These are phyloP conservation scores for Lactifluus piperatus DNA, from an alignment of 768 basidiomycete species.

Conservation along the genomic window DNA sequence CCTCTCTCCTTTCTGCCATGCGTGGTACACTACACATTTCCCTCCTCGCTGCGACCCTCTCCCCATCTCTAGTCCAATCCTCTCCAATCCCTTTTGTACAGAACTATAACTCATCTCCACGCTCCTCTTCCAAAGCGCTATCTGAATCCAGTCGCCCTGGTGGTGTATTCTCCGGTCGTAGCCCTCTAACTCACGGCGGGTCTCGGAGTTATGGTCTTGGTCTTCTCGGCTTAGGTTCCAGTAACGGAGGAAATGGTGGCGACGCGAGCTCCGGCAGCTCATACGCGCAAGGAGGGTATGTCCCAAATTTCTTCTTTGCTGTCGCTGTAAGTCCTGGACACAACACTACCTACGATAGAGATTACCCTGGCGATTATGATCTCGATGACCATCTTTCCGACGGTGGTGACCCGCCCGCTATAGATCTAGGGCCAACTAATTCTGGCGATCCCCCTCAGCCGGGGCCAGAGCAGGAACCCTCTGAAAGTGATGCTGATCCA, in stretches of 20 bases:
- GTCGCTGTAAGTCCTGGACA: not conserved
- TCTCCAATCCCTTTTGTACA: conserved; percentile 17
- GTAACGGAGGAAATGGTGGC: conserved; percentile 19
- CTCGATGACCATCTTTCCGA: not conserved
- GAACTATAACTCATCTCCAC: conserved; percentile 10
- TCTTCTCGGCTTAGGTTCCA: conserved; percentile 10
- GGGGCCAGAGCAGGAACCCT: not conserved
- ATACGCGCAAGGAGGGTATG: conserved; percentile 10
- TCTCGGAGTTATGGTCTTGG: conserved; percentile 14
- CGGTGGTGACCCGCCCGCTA: not conserved
- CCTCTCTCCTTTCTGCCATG: conserved; percentile 9
- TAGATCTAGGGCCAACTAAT: conserved; percentile 4
- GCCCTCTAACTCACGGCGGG: conserved; percentile 6
- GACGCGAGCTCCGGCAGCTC: conserved; percentile 17
- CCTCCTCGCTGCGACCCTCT: conserved; percentile 20
- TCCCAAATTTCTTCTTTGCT: not conserved
- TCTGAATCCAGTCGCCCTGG: conserved; percentile 14
- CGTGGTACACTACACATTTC: conserved; percentile 19
- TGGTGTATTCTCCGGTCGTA: conserved; percentile 10
- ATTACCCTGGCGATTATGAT: not conserved
- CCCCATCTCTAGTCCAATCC: conserved; percentile 18
- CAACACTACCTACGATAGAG: not conserved
- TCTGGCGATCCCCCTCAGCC: not conserved
- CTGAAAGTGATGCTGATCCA: not conserved
- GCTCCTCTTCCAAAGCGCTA: conserved; percentile 1